Conservation (phyloP, 108 stramenopile species). For the Skeletonema potamos region DNA sequence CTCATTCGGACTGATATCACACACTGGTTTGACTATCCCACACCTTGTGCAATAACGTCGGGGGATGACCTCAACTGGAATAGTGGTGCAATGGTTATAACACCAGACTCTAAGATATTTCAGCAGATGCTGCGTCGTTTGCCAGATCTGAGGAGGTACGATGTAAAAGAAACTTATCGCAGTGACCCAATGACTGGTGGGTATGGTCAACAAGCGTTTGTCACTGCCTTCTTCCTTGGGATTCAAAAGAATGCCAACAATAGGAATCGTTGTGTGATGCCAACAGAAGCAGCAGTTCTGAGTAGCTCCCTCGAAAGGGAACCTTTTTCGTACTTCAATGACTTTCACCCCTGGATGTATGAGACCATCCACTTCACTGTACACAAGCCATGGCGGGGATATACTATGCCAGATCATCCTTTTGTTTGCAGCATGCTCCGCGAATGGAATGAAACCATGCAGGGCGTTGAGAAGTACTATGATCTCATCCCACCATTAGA, state of each 20-base stretch:
- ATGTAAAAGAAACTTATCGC: not conserved
- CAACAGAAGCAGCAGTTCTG: constrained; percentile 21
- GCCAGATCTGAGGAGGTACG: constrained; percentile 2
- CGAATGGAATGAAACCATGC: constrained; percentile 16
- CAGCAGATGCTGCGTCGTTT: constrained; percentile 8
- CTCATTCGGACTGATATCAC: constrained; percentile 28
- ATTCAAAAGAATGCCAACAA: not conserved
- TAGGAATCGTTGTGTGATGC: constrained; percentile 11
- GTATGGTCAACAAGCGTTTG: constrained; percentile 20
- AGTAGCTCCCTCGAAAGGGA: not conserved
- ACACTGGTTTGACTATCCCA: constrained; percentile 32
- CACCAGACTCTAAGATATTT: constrained; percentile 5
- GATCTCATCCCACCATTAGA: constrained; percentile 3
- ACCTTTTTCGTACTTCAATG: constrained; percentile 5
- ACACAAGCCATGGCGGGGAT: constrained; percentile 14
- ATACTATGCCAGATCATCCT: not conserved
- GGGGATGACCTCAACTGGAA: constrained; percentile 15
- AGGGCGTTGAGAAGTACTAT: constrained; percentile 21
- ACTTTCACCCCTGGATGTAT: not conserved
- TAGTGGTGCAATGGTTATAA: constrained; percentile 25
- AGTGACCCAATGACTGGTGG: constrained; percentile 13
- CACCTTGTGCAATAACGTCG: constrained; percentile 6
- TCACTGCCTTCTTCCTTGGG: constrained; percentile 18
- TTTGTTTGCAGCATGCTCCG: constrained; percentile 10
- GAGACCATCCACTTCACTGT: constrained; percentile 23